phyloP scores from a whole-genome alignment of 2,329 filamentous ascomycete genomes.

The Zymoseptoria pseudotritici region DNA sequence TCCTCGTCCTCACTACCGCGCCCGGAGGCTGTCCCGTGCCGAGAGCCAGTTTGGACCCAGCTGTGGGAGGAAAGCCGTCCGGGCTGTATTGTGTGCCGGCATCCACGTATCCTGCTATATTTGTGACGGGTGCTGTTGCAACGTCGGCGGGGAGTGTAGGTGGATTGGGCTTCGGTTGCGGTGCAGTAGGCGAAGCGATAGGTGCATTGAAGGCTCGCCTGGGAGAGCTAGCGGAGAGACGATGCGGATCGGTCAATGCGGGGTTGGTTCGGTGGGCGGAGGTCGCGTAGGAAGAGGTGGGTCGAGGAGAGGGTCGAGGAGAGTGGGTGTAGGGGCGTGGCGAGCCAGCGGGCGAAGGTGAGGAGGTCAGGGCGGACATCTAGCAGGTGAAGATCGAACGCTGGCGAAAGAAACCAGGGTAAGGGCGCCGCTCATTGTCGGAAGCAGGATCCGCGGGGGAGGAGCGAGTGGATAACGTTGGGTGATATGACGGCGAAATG shows the following conservation, averaged over 20 bases:
- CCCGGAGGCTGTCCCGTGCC: slow-evolving; percentile 13
- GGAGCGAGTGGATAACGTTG: background rate
- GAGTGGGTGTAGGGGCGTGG: slow-evolving; percentile 2
- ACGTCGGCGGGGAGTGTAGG: slow-evolving; percentile 1
- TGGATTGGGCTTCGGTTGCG: slow-evolving; percentile 7
- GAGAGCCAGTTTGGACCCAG: slow-evolving; percentile 18
- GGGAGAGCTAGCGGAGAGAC: slow-evolving; percentile 7
- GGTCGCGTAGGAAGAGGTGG: slow-evolving; percentile 2
- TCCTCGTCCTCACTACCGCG: slow-evolving; percentile 12
- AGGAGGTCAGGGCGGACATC: slow-evolving; percentile 7
- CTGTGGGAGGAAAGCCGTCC: slow-evolving; percentile 40
- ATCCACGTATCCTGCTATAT: slow-evolving; percentile 33
- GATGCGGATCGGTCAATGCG: slow-evolving; percentile 1
- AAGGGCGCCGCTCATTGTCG: background rate
- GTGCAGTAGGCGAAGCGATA: slow-evolving; percentile 4
- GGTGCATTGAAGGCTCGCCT: slow-evolving; percentile 15
- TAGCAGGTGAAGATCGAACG: background rate
- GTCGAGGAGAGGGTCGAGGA: slow-evolving; percentile 5
- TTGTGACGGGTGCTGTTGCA: slow-evolving; percentile 8
- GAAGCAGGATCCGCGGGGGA: background rate
- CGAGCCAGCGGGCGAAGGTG: slow-evolving; percentile 4
- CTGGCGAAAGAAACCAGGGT: background rate
- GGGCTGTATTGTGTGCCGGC: slow-evolving; percentile 50
- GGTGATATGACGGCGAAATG: background rate
- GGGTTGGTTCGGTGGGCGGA: slow-evolving; percentile 1